Evolutionary conservation across 2,329 filamentous ascomycete species (phyloP), one percentile per base, ranked within the genome.

Genomic region (Grosmannia penicillata): DNA sequence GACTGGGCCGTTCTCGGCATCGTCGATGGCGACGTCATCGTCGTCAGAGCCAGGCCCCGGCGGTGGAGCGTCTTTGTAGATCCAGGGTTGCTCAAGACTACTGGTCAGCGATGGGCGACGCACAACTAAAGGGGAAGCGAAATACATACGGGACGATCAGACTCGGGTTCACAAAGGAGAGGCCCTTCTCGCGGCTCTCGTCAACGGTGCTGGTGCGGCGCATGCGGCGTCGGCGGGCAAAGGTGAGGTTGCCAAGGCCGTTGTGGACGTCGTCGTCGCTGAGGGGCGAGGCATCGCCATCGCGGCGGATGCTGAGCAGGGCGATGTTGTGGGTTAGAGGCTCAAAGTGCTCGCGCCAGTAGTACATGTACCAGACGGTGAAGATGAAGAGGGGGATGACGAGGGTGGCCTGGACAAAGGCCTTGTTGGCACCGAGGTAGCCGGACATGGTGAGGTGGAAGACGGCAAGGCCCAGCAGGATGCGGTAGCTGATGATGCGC

Each of bases 401-500:
- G 23, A 87, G 63, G 11, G 75, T 61, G 1, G 85, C 82, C 33
- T 81, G 71, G 17, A 78, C 73, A 48, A 86, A 82, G 0, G 83
- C 85, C 36, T 70, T 63, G 39, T 77, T 71, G 22, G 91, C 61
- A 3, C 83, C 83, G 40, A 98, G 70, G 45, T 89, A 78, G 4
- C 89, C 89, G 18, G 84, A 79, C 70, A 94, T 91, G 33, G 91
- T 85, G 18, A 93, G 60, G 56, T 98, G 86, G 52, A 95, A 95
- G 30, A 96, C 74, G 3, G 93, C 61, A 9, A 95, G 61, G 1
- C 91, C 91, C 19, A 95, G 64, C 40, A 96, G 74, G 42, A 95
- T 72, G 26, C 91, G 82, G 53, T 91, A 85, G 59, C 86, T 94
- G 45, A 98, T 94, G 71, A 98, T 93, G 35, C 82, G 80, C 91